Conservation (phyloP, 1,284 basidiomycete species). For the Ustilago xerochloae region DNA sequence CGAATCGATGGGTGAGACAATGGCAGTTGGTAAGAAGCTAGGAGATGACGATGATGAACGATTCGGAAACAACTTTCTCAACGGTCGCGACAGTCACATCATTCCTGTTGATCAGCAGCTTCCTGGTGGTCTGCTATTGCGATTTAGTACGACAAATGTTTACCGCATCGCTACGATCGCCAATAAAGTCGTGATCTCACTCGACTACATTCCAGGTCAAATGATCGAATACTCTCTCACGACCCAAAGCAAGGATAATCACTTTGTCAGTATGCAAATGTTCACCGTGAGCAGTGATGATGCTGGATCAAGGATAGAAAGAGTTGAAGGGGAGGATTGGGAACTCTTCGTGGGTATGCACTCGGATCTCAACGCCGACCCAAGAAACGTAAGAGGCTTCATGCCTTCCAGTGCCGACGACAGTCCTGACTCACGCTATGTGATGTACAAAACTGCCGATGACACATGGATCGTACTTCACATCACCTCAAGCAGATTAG, state of each 20-base stretch:
- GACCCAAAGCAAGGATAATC: neutral
- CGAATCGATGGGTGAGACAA: slow-evolving; percentile 34
- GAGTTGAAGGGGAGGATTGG: neutral
- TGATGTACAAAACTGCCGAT: slow-evolving; percentile 17
- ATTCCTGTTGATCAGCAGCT: slow-evolving; percentile 40
- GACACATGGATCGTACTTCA: slow-evolving; percentile 10
- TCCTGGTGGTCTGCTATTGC: slow-evolving; percentile 64
- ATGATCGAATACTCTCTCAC: slow-evolving; percentile 23
- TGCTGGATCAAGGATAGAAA: neutral
- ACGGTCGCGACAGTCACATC: slow-evolving; percentile 43
- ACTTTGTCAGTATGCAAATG: slow-evolving; percentile 14
- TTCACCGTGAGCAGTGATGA: neutral
- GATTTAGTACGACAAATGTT: slow-evolving; percentile 73
- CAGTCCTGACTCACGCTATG: neutral
- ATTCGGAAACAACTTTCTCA: slow-evolving; percentile 16
- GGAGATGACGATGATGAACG: neutral
- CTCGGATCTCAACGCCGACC: slow-evolving; percentile 5
- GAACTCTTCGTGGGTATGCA: slow-evolving; percentile 7
- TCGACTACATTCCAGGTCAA: slow-evolving; percentile 22
- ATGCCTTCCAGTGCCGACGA: neutral
- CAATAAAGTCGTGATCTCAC: slow-evolving; percentile 15
- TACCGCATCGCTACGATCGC: slow-evolving; percentile 62
- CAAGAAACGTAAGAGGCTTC: neutral
- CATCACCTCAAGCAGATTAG: slow-evolving; percentile 10
- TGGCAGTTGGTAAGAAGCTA: slow-evolving; percentile 11